Conservation (phyloP, 2,329 filamentous ascomycete genomes). For the Chaetomium sp. region DNA sequence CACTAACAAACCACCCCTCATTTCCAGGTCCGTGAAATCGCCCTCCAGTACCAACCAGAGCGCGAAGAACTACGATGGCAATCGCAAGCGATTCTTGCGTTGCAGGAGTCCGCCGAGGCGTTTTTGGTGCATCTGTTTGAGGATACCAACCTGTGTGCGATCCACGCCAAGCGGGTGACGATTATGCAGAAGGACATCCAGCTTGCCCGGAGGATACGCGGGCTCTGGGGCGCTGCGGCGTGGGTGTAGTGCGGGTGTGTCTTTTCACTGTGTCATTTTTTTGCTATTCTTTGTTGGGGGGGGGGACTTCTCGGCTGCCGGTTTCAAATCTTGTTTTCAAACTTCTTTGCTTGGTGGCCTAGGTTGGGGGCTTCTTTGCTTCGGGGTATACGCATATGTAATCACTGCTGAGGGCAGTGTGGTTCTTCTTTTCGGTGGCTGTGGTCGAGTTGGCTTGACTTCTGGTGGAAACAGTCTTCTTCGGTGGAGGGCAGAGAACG, state of each 20-base stretch:
- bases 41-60: constrained; percentile 53
- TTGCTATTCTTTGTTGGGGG: not conserved
- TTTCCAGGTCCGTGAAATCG: constrained; percentile 62
- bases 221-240: constrained; percentile 66
- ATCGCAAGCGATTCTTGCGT: constrained; percentile 84
- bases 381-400: not conserved
- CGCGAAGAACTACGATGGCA: constrained; percentile 83
- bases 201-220: constrained; percentile 73
- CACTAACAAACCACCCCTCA: not conserved
- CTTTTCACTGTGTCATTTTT: not conserved
- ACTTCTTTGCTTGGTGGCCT: not conserved
- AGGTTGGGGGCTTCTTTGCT: not conserved
- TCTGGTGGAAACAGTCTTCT: not conserved
- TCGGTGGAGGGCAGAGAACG: too few relatives aligned
- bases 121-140: constrained; percentile 96
- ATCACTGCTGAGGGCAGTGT: not conserved
- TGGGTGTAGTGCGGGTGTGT: constrained; percentile 29
- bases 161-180: constrained; percentile 93
- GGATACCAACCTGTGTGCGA: constrained; percentile 90
- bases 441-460: not conserved
- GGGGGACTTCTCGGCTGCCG: not conserved
- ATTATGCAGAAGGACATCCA: constrained; percentile 99
- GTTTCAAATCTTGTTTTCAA: too few relatives aligned
- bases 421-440: not conserved
- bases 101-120: constrained; percentile 94